Evolutionary conservation across 2,329 filamentous ascomycete species (phyloP).

Genomic region (Xylaria sp.): DNA sequence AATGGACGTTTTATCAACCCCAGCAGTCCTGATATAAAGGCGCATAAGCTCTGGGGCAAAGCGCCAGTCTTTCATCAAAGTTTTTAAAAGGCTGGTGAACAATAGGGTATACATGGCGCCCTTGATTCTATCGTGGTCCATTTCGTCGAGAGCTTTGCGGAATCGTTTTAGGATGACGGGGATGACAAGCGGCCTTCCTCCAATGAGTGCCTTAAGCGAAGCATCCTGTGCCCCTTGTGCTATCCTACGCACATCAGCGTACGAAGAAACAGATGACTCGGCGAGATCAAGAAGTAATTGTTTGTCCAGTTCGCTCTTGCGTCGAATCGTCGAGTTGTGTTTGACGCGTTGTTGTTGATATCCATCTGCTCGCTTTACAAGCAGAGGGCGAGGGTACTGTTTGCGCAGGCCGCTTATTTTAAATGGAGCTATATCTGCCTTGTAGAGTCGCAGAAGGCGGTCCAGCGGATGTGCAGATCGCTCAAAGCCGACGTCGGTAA

Average conservation of each 20-base stretch:
- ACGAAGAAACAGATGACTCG: slow-evolving; percentile 88
- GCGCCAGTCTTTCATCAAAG: slow-evolving; percentile 91
- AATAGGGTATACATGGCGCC: slow-evolving; percentile 91
- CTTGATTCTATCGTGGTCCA: slow-evolving; percentile 92
- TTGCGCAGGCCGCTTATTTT: slow-evolving; percentile 95
- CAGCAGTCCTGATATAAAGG: slow-evolving; percentile 88
- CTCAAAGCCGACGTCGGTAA: slow-evolving; percentile 97
- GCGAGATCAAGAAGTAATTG: slow-evolving; percentile 85
- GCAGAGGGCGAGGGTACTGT: slow-evolving; percentile 89
- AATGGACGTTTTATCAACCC: slow-evolving; percentile 93
- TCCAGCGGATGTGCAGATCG: slow-evolving; percentile 94
- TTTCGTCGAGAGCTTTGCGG: slow-evolving; percentile 78
- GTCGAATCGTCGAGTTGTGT: slow-evolving; percentile 89
- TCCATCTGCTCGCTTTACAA: slow-evolving; percentile 91
- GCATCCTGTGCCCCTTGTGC: slow-evolving; percentile 94
- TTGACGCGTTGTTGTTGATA: slow-evolving; percentile 95
- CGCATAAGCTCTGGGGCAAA: slow-evolving; percentile 91
- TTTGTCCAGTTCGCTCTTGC: slow-evolving; percentile 91
- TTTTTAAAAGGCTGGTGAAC: slow-evolving; percentile 88
- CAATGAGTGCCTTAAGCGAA: slow-evolving; percentile 89
- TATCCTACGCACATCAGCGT: slow-evolving; percentile 94
- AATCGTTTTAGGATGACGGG: slow-evolving; percentile 85
- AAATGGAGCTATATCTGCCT: slow-evolving; percentile 89
- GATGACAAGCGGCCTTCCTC: slow-evolving; percentile 88
- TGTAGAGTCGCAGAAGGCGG: slow-evolving; percentile 83